Conservation (phyloP, 2,329 filamentous ascomycete species). For the Fusarium circinatum region DNA sequence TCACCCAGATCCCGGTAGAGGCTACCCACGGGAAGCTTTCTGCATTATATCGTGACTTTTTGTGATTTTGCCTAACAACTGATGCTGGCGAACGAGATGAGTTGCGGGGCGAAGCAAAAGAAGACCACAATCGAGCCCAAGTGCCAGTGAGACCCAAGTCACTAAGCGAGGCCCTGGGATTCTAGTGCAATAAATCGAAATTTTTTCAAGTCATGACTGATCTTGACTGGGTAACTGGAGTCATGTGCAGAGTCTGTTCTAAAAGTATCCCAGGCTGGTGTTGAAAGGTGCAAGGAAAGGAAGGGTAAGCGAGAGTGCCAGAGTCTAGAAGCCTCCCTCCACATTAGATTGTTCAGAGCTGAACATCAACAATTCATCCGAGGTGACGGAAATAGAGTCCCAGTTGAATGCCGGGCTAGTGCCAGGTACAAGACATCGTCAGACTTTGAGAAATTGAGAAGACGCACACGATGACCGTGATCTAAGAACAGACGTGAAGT, state of each 20-base stretch:
- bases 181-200: slow-evolving; percentile 12
- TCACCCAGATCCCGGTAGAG: slow-evolving; percentile 35
- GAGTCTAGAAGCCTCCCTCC: slow-evolving; percentile 27
- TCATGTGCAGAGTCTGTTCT: slow-evolving; percentile 36
- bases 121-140: slow-evolving; percentile 8
- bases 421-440: background rate
- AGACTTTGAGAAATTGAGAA: background rate
- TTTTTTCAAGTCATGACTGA: slow-evolving; percentile 37
- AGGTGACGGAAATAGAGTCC: slow-evolving; percentile 41
- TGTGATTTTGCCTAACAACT: slow-evolving; percentile 25
- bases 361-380: slow-evolving; percentile 16
- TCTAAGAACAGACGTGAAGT: background rate
- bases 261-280: background rate
- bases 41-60: slow-evolving; percentile 41
- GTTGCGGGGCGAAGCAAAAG: slow-evolving; percentile 14
- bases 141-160: slow-evolving; percentile 6
- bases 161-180: slow-evolving; percentile 1
- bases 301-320: slow-evolving; percentile 5
- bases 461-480: background rate
- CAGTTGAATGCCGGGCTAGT: background rate
- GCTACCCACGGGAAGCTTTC: slow-evolving; percentile 33
- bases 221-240: slow-evolving; percentile 32
- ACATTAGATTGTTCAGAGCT: background rate
- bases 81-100: slow-evolving; percentile 2
- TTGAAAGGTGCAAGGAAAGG: slow-evolving; percentile 10